These are phyloP conservation scores for Plasmodium sp. DNA, from an alignment of 169 alveolate genomes.

Conservation along the genomic window DNA sequence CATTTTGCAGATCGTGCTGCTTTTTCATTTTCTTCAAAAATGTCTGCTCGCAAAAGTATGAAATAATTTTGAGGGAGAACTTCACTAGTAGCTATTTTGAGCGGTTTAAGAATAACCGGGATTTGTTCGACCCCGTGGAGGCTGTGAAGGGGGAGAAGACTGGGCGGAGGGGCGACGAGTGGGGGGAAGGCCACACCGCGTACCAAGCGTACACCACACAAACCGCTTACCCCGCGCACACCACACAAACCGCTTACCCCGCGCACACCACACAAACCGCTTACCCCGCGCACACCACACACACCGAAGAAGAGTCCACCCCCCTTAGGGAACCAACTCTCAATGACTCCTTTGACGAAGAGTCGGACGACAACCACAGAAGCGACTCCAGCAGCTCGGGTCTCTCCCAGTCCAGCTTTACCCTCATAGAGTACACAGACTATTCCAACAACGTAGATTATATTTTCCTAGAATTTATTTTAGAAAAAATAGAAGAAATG, in stretches of 20 bases:
- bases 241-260: not conserved
- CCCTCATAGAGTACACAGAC: slow-evolving; percentile 27
- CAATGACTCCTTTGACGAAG: not conserved
- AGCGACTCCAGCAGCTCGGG: not conserved
- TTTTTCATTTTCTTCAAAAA: slow-evolving; percentile 61
- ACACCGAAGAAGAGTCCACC: not conserved
- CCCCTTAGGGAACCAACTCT: not conserved
- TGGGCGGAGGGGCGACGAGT: not conserved
- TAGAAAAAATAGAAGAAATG: slow-evolving; percentile 39
- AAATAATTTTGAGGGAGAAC: slow-evolving; percentile 23
- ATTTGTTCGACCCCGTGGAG: slow-evolving; percentile 34
- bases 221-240: not conserved
- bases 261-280: too few species aligned
- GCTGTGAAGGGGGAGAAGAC: slow-evolving; percentile 1
- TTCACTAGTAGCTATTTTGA: slow-evolving; percentile 7
- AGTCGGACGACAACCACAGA: not conserved
- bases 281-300: not conserved
- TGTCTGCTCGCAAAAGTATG: slow-evolving; percentile 70
- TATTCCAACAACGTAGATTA: slow-evolving; percentile 15
- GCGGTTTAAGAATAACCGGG: slow-evolving; percentile 48
- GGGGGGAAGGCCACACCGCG: not conserved
- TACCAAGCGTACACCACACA: too few species aligned
- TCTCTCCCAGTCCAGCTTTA: slow-evolving; percentile 26
- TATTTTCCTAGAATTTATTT: slow-evolving; percentile 41
- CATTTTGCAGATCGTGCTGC: slow-evolving; percentile 68